Conservation (phyloP, 1,139 yeast genomes). For the Hyphopichia pseudoburtonii region DNA sequence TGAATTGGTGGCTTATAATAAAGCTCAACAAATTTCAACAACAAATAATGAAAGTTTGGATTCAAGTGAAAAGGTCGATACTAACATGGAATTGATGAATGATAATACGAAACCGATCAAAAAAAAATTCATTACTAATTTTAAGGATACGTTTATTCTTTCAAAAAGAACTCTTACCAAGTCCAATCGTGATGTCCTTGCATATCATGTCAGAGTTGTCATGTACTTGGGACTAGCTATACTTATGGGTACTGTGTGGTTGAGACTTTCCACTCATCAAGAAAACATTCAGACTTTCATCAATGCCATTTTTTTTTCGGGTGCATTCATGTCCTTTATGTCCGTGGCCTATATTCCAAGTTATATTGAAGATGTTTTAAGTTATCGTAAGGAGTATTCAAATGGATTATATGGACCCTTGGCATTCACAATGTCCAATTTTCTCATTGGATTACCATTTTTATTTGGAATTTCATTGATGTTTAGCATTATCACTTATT, state of each 20-base stretch:
- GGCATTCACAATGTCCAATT: slow-evolving; percentile 33
- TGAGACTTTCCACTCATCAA: slow-evolving; percentile 28
- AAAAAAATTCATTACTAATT: slow-evolving; percentile 8
- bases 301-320: slow-evolving; percentile 41
- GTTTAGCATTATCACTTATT: slow-evolving; percentile 34
- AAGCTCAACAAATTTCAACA: too few relatives aligned
- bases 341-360: slow-evolving; percentile 45
- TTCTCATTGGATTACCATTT: slow-evolving; percentile 38
- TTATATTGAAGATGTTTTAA: slow-evolving; percentile 32
- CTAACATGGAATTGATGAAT: neutral
- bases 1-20: too few relatives aligned
- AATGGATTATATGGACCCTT: slow-evolving; percentile 40
- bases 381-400: slow-evolving; percentile 28
- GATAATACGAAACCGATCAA: neutral
- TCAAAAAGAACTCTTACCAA: too few relatives aligned
- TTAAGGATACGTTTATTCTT: slow-evolving; percentile 23
- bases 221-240: slow-evolving; percentile 42
- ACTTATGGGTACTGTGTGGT: slow-evolving; percentile 45
- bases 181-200: slow-evolving; percentile 32
- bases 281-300: slow-evolving; percentile 34
- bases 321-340: slow-evolving; percentile 46
- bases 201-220: slow-evolving; percentile 34
- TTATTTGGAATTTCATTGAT: slow-evolving; percentile 30
- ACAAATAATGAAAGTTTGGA: neutral
- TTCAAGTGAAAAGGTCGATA: neutral